Evolutionary conservation across 2,329 filamentous ascomycete species (phyloP), one percentile per base, ranked within the genome.

Genomic region (Sporothrix phasma): DNA sequence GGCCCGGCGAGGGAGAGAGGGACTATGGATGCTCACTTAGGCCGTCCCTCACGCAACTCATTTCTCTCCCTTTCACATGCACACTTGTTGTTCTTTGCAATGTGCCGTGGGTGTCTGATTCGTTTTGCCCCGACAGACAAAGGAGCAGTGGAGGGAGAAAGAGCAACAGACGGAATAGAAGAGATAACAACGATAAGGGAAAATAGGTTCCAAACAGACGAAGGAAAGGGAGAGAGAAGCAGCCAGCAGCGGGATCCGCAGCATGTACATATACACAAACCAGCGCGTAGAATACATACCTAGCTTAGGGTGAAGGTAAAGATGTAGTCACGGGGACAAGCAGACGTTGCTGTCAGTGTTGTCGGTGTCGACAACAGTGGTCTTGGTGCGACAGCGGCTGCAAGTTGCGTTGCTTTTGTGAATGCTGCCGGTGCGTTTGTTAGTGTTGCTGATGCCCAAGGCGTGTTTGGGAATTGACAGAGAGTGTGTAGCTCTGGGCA

Each of bases 61-160:
- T 43, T 29, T 29, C n/a, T 29, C 15, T 41, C 24, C n/a, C 34
- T 26, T 5, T n/a, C 19, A 41, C 31, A 5, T 37, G n/a, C 54
- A 41, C 13, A 29, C 15, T 43, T 24, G 13, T 22, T 47, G 22
- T 49, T 22, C 45, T 66, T 17, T 56, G 66, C 65, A 70, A 73
- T 71, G 70, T 73, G 72, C 72, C 72, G 72, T 71, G 67, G 69
- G 66, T n/a, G 67, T 17, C 15, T 60, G 59, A 24, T 53, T 45
- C 17, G n/a, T 61, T 65, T 65, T 24, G 65, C 53, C 63, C 56
- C 61, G 56, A 41, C 4, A 61, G 41, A 15, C 31, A 22, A 19
- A 46, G 58, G 11, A n/a, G 13, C 22, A 39, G 31, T n/a, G 41
- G 29, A 29, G 22, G 19, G 26, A 54, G 39, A 34, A 47, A 43